Conservation (phyloP, 768 basidiomycete genomes). For the Heimioporus sp. region DNA sequence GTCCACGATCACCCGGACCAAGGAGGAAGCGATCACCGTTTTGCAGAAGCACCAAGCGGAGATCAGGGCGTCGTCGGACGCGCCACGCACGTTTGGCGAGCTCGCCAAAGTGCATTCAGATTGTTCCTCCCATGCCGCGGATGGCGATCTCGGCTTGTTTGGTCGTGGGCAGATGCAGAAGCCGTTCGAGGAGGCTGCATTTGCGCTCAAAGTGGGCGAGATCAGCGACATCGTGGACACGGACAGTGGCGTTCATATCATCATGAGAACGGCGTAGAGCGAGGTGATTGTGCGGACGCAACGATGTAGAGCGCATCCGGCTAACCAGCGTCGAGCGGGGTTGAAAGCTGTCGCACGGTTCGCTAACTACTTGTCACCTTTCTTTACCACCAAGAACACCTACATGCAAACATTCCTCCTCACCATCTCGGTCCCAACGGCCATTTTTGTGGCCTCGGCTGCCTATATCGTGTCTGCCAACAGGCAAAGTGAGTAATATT, state of each 20-base stretch:
- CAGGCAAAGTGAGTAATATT: background rate
- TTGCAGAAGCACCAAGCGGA: constrained; percentile 60
- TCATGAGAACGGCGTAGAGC: constrained; percentile 79
- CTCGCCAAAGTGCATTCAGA: constrained; percentile 81
- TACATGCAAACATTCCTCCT: constrained; percentile 2
- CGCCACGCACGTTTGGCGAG: constrained; percentile 64
- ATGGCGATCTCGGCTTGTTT: constrained; percentile 90
- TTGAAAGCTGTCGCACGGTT: constrained; percentile 1
- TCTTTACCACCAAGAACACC: no score
- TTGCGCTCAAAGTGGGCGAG: constrained; percentile 64
- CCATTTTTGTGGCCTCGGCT: constrained; percentile 1
- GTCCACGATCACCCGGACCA: constrained; percentile 78
- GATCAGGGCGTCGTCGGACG: constrained; percentile 46
- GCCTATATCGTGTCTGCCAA: constrained; percentile 15
- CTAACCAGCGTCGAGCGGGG: no score
- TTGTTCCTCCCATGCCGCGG: constrained; percentile 79
- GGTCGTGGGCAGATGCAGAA: constrained; percentile 92
- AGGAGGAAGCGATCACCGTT: constrained; percentile 86
- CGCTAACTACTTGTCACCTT: no score
- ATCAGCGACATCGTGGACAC: constrained; percentile 83
- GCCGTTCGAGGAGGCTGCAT: constrained; percentile 91
- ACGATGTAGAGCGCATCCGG: no score
- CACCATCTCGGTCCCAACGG: constrained; percentile 3
- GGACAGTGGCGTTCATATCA: constrained; percentile 93
- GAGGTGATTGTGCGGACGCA: constrained; percentile 22